Evolutionary conservation across 352 stramenopile genomes (phyloP).

Genomic region (Pythium dissimile): DNA sequence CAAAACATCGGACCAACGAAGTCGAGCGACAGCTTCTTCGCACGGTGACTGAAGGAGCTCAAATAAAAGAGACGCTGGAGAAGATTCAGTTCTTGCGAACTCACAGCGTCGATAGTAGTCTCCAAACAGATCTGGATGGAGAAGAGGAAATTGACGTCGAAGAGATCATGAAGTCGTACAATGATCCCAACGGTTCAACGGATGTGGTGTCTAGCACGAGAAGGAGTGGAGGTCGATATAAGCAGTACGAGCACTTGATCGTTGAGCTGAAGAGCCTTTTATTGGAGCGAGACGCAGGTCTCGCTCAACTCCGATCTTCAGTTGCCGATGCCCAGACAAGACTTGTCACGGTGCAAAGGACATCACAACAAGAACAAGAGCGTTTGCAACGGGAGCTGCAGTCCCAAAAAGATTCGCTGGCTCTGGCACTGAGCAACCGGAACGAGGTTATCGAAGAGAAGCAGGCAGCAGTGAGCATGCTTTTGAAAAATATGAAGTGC

Average conservation of each 20-base stretch:
- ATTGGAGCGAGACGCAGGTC: constrained; percentile 35
- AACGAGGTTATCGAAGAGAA: constrained; percentile 59
- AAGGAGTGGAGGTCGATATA: constrained; percentile 21
- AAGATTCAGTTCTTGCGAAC: constrained; percentile 29
- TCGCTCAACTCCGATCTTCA: constrained; percentile 30
- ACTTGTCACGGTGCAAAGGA: constrained; percentile 29
- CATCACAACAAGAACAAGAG: constrained; percentile 45
- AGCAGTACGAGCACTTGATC: constrained; percentile 67
- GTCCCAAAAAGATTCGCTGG: constrained; percentile 39
- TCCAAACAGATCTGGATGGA: constrained; percentile 51
- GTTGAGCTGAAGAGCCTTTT: constrained; percentile 59
- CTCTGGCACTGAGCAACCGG: constrained; percentile 36
- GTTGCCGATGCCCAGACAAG: constrained; percentile 36
- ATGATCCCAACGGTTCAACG: neutral
- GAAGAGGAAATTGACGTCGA: constrained; percentile 49
- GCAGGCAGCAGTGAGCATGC: constrained; percentile 40
- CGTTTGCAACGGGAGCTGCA: constrained; percentile 33
- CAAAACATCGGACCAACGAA: constrained; percentile 23
- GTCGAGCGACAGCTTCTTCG: constrained; percentile 41
- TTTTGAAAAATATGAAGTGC: constrained; percentile 33
- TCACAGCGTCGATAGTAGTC: constrained; percentile 28
- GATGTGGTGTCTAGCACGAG: neutral
- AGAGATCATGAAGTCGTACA: constrained; percentile 35
- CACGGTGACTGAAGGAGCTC: constrained; percentile 21
- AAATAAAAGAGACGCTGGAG: constrained; percentile 37